Base-by-base conservation (phyloP, 2,329 filamentous ascomycete genomes). In the Aspergillus cejpii region DNA sequence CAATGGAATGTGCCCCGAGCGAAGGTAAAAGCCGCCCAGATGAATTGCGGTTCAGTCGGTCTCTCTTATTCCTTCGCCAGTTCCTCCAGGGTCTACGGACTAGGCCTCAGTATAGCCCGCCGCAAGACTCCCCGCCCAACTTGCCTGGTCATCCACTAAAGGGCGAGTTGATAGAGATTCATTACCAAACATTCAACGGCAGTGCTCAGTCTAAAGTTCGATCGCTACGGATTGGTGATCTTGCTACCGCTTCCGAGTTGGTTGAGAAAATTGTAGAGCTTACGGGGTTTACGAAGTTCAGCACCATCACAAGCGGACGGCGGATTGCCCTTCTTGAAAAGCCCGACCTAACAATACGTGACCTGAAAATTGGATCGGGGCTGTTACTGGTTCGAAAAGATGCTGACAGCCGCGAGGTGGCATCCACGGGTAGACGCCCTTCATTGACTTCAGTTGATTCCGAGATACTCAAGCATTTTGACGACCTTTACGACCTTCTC, bases 401-500 rank as follows among this genome's bases (percentile, higher is more conserved):
- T 12, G 77, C 80, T 34, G 72, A 76, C 15, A 72, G 75, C 11
- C 54, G 60, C 15, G 65, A 66, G 29, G 33, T 58, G 11, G 46
- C 57, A 1, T 44, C 56, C 37, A 50, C 50, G 17, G 59, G 59
- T 12, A 60, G 56, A 71, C 49, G 74, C 67, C 41, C 79, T 70
- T 39, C 77, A 71, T 37, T 81, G 71, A 50, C 76, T 70, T 27
- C 76, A 1, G 74, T 97, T 2, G 88, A 97, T 60, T 75, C 79
- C 10, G 86, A 91, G 56, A 82, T 97, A 17, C 71, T 92, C 54
- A 77, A 81, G 45, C 86, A 94, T 63, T 94, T 95, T 58, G 78
- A 87, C 43, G 82, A 91, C 49, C 69, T 98, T 19, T 95, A 92
- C 75, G 78, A 80, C 34, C 85, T 91, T 57, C 74, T 97, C 43